Percentiles rank a stretch among this genome's conserved stretches.
Conservation (phyloP, 2,329 filamentous ascomycete species). For the Lithohypha guttulata region DNA sequence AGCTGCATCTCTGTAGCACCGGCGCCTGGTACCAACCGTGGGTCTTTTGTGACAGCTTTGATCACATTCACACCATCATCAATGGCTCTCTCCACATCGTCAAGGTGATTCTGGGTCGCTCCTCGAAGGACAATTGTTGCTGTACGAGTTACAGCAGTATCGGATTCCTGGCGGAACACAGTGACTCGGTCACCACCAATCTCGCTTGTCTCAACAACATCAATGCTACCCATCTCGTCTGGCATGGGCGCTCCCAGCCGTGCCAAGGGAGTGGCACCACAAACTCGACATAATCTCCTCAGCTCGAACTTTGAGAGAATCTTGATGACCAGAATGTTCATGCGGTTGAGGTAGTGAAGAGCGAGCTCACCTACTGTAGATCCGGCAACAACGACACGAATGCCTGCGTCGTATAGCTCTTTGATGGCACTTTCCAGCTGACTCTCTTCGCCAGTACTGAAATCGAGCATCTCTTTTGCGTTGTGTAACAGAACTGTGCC, state of each 20-base stretch:
- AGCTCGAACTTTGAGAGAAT: slow-evolving; percentile 98
- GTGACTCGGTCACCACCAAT: slow-evolving; percentile 97
- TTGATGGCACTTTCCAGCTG: slow-evolving; percentile 89
- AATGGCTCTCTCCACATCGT: slow-evolving; percentile 92
- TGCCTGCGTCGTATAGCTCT: slow-evolving; percentile 85
- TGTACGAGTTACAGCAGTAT: slow-evolving; percentile 74
- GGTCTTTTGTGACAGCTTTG: slow-evolving; percentile 92
- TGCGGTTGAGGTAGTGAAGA: slow-evolving; percentile 95
- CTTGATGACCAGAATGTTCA: slow-evolving; percentile 90
- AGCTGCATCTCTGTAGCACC: slow-evolving; percentile 92
- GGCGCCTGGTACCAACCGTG: slow-evolving; percentile 82
- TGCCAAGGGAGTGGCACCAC: slow-evolving; percentile 91
- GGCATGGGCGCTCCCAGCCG: slow-evolving; percentile 96
- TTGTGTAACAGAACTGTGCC: slow-evolving; percentile 94
- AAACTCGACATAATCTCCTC: slow-evolving; percentile 84
- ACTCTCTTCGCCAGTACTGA: slow-evolving; percentile 89
- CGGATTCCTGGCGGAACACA: slow-evolving; percentile 83
- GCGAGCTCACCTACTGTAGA: slow-evolving; percentile 92
- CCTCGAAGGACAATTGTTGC: slow-evolving; percentile 89
- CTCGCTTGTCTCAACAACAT: slow-evolving; percentile 92
- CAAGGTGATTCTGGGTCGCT: slow-evolving; percentile 94
- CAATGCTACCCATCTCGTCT: slow-evolving; percentile 95
- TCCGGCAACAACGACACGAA: slow-evolving; percentile 85
- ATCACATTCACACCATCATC: slow-evolving; percentile 98
- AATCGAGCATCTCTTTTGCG: slow-evolving; percentile 96